Base-by-base conservation (phyloP, 2,329 filamentous ascomycete genomes). In the Fragosphaeria purpurea region DNA sequence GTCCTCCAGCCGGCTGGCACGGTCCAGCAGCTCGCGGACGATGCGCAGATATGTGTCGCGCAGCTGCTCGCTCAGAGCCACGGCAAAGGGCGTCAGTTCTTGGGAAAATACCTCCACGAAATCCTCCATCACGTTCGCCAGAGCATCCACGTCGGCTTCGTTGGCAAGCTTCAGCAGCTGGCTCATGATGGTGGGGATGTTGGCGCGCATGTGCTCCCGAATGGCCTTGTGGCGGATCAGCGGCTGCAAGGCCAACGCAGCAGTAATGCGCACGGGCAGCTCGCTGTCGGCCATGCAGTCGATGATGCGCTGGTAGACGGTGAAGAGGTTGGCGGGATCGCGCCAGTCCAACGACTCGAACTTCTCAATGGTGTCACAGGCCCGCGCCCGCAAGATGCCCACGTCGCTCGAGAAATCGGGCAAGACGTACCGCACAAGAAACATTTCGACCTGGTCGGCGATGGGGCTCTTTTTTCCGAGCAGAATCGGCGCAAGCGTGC, bases 41-140 rank as follows among this genome's bases (percentile, higher is more conserved):
- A 98, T 96, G 51, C 93, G 82, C 58, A 98, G 77, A 62, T 98
- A 98, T 0, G 93, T 98, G 62, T 98, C 93, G 42, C 91, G 84
- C 45, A 98, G 75, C 68, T 98, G 93, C 69, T 97, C 90, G 62
- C 89, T 95, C 4, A 98, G 75, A 5, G 93, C 93, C 35, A 98
- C 91, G 9, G 93, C 93, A 61, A 98, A 98, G 4, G 93, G 93
- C 6, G 93, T 97, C 44, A 98, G 77, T 65, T 98, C 93, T 3
- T 88, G 79, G n/a, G 93, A 91, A 63, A 98, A 98, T 3, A 97
- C 90, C 67, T 98, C 93, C 44, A 98, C 93, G 63, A 98, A 98
- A 63, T 98, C 93, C 68, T 98, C 93, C 93, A 98, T 98, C 40
- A 98, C 93, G 62, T 97, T 97, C 30, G 93, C 91, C 41, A 98